phyloP scores from a whole-genome alignment of 1,284 basidiomycete genomes.

The Cystobasidiaceae sp. region DNA sequence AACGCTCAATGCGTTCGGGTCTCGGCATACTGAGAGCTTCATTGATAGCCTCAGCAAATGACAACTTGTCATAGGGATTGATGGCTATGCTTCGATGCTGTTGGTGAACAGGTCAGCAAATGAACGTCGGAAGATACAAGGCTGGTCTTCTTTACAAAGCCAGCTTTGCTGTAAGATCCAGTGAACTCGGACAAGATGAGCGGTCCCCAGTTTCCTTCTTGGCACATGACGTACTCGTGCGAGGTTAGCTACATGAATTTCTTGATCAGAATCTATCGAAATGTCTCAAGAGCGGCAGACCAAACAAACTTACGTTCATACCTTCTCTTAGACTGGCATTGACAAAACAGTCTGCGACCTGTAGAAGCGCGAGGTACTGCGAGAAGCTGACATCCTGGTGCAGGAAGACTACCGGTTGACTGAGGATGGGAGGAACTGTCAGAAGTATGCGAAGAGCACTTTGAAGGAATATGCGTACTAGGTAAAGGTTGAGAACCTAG shows the following conservation, averaged over 20 bases:
- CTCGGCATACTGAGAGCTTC: conserved; percentile 69
- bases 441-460: neutral
- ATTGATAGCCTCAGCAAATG: conserved; percentile 68
- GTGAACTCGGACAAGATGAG: conserved; percentile 71
- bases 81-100: conserved; percentile 14
- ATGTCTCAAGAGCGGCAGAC: neutral
- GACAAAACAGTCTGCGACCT: conserved; percentile 78
- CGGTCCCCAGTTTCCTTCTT: conserved; percentile 57
- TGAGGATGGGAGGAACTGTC: conserved; percentile 52
- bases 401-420: conserved; percentile 80
- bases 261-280: conserved; percentile 48
- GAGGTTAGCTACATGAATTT: conserved; percentile 12
- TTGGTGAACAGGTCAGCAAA: neutral
- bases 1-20: conserved; percentile 65
- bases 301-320: conserved; percentile 69
- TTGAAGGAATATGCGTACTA: neutral
- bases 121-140: conserved; percentile 62
- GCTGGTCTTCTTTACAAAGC: conserved; percentile 57
- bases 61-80: conserved; percentile 60
- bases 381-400: conserved; percentile 80
- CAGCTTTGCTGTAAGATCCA: conserved; percentile 75
- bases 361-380: conserved; percentile 76
- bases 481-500: conserved; percentile 60
- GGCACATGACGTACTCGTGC: conserved; percentile 36
- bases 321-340: conserved; percentile 78